These are phyloP conservation scores for Akanthomyces lecanii DNA, from an alignment of 2,329 filamentous ascomycete genomes.

Conservation along the genomic window DNA sequence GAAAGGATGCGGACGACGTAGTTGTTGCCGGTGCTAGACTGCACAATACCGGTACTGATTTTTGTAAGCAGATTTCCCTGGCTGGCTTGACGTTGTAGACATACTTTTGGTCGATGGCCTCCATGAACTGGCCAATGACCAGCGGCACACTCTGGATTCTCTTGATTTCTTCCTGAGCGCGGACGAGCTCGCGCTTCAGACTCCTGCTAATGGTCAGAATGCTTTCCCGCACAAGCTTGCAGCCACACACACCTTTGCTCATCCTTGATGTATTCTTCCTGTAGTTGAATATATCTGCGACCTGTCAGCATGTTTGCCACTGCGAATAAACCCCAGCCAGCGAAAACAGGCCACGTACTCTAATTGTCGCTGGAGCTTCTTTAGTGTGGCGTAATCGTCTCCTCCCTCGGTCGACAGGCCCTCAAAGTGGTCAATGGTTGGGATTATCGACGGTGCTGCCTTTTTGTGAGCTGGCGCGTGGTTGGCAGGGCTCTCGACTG, in stretches of 20 bases:
- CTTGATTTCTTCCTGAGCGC: constrained; percentile 99
- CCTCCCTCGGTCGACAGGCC: constrained; percentile 74
- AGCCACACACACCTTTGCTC: constrained; percentile 69
- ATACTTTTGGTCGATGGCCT: constrained; percentile 98
- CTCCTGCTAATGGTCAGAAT: constrained; percentile 54
- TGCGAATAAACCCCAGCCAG: background rate
- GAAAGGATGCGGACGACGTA: constrained; percentile 98
- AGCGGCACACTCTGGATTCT: constrained; percentile 96
- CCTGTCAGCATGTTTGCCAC: constrained; percentile 23
- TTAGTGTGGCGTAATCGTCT: constrained; percentile 92
- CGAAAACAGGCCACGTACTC: constrained; percentile 56
- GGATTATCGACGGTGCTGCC: constrained; percentile 72
- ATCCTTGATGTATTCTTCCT: constrained; percentile 99
- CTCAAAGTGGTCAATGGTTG: constrained; percentile 86
- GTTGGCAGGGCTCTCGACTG: constrained; percentile 76
- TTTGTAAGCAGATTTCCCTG: constrained; percentile 14
- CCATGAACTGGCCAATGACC: constrained; percentile 99
- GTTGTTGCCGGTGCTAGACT: constrained; percentile 97
- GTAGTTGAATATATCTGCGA: constrained; percentile 82
- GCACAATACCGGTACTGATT: constrained; percentile 87
- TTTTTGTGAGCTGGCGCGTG: constrained; percentile 75
- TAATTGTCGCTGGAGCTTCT: constrained; percentile 92
- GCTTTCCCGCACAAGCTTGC: background rate
- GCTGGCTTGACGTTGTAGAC: constrained; percentile 26
- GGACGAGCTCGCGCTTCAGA: constrained; percentile 92